phyloP scores from a whole-genome alignment of 495 filamentous ascomycete genomes.

The Neurospora sp. region DNA sequence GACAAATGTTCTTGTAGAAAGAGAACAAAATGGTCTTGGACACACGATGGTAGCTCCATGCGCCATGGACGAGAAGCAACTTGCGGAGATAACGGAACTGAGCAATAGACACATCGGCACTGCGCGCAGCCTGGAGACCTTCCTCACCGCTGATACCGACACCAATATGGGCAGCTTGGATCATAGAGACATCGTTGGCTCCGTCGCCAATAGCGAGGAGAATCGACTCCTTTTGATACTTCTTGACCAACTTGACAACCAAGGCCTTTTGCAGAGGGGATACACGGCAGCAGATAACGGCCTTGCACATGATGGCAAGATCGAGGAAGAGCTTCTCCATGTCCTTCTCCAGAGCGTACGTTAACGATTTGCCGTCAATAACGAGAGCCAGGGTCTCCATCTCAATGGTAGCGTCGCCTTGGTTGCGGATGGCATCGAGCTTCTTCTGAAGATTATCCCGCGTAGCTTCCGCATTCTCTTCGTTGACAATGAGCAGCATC shows the following conservation, averaged over 20 bases:
- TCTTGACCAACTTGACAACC: constrained; percentile 98
- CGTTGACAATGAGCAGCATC: constrained; percentile 94
- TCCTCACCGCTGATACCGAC: constrained; percentile 97
- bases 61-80: constrained; percentile 87
- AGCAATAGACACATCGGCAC: constrained; percentile 90
- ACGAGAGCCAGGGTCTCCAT: constrained; percentile 85
- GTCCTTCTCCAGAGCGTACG: constrained; percentile 86
- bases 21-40: constrained; percentile 96
- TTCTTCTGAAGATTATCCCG: constrained; percentile 86
- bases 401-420: constrained; percentile 62
- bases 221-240: constrained; percentile 76
- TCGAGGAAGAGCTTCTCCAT: constrained; percentile 91
- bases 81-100: constrained; percentile 97
- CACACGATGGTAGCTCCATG: constrained; percentile 96
- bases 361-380: constrained; percentile 93
- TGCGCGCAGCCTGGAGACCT: constrained; percentile 95
- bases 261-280: constrained; percentile 98
- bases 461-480: constrained; percentile 66
- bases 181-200: constrained; percentile 99
- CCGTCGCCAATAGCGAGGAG: constrained; percentile 95
- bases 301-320: constrained; percentile 91
- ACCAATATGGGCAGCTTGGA: constrained; percentile 96
- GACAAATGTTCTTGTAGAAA: constrained; percentile 97
- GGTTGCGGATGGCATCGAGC: constrained; percentile 71
- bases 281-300: constrained; percentile 97